Evolutionary conservation across 129 eudicot species (phyloP).

Genomic region (Chrysanthemum seticuspe): DNA sequence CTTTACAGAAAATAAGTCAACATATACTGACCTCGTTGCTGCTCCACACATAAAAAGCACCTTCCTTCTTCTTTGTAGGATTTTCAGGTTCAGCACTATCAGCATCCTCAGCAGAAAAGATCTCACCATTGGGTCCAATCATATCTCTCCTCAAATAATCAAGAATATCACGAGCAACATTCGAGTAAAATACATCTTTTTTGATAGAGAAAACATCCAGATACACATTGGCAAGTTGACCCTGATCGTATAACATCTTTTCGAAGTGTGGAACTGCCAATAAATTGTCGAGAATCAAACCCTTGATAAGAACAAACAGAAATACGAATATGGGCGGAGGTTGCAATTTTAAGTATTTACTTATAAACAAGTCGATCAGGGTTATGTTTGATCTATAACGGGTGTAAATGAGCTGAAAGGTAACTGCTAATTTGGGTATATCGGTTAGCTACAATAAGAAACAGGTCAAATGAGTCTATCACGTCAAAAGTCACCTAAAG

Average conservation of each 20-base stretch:
- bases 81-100: slow-evolving; percentile 84
- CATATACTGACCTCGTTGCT: slow-evolving; percentile 51
- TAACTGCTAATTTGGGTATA: not conserved
- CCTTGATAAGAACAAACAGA: slow-evolving; percentile 1
- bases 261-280: slow-evolving; percentile 98
- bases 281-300: not conserved
- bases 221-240: slow-evolving; percentile 77
- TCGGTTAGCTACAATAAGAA: too few species aligned
- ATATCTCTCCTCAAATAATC: slow-evolving; percentile 91
- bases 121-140: slow-evolving; percentile 81
- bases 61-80: slow-evolving; percentile 72
- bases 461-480: too few species aligned
- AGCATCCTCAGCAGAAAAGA: slow-evolving; percentile 94
- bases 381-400: not conserved
- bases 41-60: slow-evolving; percentile 92
- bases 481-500: not conserved
- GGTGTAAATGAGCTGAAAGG: not conserved
- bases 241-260: slow-evolving; percentile 96
- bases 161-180: slow-evolving; percentile 72
- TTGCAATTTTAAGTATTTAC: not conserved
- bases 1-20: not conserved
- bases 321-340: not conserved
- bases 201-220: slow-evolving; percentile 75
- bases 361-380: not conserved
- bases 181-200: slow-evolving; percentile 59